Evolutionary conservation across 2,329 filamentous ascomycete species (phyloP).

Genomic region (Microdochium nivale): DNA sequence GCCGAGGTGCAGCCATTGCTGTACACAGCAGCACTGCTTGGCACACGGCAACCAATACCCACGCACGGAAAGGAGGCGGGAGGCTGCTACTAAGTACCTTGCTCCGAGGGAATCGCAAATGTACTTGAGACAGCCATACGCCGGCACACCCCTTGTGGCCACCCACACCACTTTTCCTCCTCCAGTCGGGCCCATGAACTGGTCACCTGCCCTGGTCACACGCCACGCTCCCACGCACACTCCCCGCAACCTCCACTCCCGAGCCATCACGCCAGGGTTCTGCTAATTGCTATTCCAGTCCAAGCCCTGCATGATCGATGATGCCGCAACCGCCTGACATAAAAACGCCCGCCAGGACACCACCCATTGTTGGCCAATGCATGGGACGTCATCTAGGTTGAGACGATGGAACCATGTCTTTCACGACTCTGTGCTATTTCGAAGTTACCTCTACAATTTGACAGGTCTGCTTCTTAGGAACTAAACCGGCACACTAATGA

Average conservation of each 20-base stretch:
- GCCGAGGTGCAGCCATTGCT: background rate
- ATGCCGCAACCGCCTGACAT: background rate
- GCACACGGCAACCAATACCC: background rate
- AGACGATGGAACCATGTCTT: too few species aligned
- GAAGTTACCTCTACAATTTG: too few species aligned
- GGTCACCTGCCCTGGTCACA: background rate
- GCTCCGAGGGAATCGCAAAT: background rate
- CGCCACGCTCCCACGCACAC: background rate
- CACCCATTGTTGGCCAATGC: background rate
- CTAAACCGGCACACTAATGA: too few species aligned
- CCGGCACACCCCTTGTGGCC: background rate
- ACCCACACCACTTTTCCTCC: background rate
- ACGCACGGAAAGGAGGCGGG: too few species aligned
- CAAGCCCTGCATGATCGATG: background rate
- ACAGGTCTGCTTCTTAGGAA: too few species aligned
- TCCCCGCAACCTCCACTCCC: background rate
- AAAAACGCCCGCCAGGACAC: background rate
- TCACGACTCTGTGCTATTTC: too few species aligned
- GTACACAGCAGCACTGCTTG: background rate
- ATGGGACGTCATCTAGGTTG: too few species aligned
- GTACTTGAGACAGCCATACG: background rate
- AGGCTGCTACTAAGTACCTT: too few species aligned
- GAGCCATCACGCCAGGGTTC: background rate
- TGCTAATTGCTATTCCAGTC: background rate
- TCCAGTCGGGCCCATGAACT: background rate